Percentiles rank a stretch among this genome's conserved stretches.
Conservation (phyloP, 306 rosid genomes). For the Herpetospermum pedunculosum region DNA sequence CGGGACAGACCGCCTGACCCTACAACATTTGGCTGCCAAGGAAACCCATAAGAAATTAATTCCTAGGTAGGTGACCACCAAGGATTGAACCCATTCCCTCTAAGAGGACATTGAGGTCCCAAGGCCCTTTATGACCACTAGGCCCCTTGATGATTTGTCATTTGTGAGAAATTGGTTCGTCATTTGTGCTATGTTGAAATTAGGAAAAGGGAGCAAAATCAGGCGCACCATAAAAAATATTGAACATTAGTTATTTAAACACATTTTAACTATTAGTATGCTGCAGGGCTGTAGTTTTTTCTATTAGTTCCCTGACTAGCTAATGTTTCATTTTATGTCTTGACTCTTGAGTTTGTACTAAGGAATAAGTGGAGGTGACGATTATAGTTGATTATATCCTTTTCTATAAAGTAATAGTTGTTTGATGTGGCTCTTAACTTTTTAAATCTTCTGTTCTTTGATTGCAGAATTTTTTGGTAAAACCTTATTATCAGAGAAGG, state of each 20-base stretch:
- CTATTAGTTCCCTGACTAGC: not conserved
- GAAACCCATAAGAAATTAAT: no score
- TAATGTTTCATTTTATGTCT: not conserved
- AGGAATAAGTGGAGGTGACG: not conserved
- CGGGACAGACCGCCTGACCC: no score
- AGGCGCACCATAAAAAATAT: not conserved
- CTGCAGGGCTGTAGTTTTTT: not conserved
- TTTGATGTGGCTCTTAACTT: not conserved
- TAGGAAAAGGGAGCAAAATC: not conserved
- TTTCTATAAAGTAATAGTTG: not conserved
- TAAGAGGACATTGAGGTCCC: no score
- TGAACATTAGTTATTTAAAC: not conserved
- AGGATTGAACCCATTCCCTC: no score
- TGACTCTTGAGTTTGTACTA: not conserved
- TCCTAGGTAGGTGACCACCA: no score
- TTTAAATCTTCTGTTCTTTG: slow-evolving; percentile 10
- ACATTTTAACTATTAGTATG: not conserved
- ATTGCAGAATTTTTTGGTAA: slow-evolving; percentile 60
- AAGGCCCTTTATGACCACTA: no score
- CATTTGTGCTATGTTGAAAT: not conserved
- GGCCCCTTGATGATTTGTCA: no score
- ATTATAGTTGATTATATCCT: not conserved
- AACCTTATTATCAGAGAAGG: slow-evolving; percentile 70
- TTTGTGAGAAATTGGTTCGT: no score
- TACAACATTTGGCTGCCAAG: no score